phyloP scores from a whole-genome alignment of 2,329 filamentous ascomycete genomes.

The Penicillium sp. region DNA sequence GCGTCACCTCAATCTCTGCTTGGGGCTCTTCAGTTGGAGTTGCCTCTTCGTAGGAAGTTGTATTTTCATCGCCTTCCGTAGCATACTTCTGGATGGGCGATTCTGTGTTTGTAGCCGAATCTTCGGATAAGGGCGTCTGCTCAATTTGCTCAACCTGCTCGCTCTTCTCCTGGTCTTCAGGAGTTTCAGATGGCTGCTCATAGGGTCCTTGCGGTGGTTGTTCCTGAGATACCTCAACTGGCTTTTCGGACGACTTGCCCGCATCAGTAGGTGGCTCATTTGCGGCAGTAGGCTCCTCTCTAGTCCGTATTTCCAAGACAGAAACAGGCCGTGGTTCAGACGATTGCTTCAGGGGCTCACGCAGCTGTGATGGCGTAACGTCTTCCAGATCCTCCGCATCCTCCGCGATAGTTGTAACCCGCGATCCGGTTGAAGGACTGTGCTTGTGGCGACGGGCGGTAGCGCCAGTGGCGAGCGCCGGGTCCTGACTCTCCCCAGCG shows the following conservation, averaged over 20 bases:
- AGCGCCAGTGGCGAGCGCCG: conserved; percentile 55
- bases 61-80: conserved; percentile 5
- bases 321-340: conserved; percentile 16
- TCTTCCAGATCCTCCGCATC: conserved; percentile 70
- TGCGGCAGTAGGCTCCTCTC: not conserved
- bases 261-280: conserved; percentile 1
- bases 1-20: not conserved
- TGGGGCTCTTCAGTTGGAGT: conserved; percentile 10
- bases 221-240: conserved; percentile 2
- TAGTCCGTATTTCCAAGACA: conserved; percentile 6
- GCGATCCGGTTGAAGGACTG: conserved; percentile 73
- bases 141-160: not conserved
- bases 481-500: conserved; percentile 37
- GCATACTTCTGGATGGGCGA: conserved; percentile 3
- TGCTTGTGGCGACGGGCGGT: conserved; percentile 83
- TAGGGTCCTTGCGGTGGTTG: not conserved
- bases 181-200: not conserved
- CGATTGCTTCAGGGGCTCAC: conserved; percentile 15
- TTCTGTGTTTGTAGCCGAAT: conserved; percentile 5
- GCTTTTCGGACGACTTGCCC: not conserved
- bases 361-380: conserved; percentile 5
- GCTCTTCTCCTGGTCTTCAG: not conserved
- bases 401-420: conserved; percentile 78
- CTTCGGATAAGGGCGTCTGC: not conserved
- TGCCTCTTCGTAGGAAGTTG: conserved; percentile 4